Evolutionary conservation across 345 rosid genomes (phyloP), one percentile per base, ranked within the genome.

Genomic region (Lepidium sativum): DNA sequence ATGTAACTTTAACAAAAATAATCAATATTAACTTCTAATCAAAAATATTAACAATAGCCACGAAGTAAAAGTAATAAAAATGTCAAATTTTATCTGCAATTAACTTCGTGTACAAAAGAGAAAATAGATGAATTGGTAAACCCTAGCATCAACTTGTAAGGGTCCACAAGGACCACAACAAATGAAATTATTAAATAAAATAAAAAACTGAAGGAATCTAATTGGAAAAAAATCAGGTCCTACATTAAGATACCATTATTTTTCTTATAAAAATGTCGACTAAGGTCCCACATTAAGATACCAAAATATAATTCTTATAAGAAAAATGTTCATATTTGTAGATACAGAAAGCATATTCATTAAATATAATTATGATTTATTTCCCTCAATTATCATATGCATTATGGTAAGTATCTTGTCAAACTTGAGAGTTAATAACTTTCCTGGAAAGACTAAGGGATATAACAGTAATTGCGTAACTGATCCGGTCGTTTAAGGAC

Each of bases 81-180:
- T 9, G 15, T 32, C 32, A 44, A 21, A 34, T 15, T 15, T 32
- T 10, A n/a, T 45, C 38, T 41, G 52, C 23, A 1, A 32, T 50
- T 6, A 27, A 5, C 25, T 62, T 38, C 57, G 69, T 62, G 69
- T 61, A 62, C 57, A 62, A 70, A 44, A 52, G 16, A 51, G 61
- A 41, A 60, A 67, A 61, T 40, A 44, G 10, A 54, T 62, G 50
- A 53, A 43, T 8, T 53, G 54, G 68, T 62, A 48, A 70, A 38
- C 64, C 64, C 52, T 63, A 70, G 69, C 63, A 38, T 56, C 45
- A 56, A 71, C 59, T 55, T 27, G 23, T 54, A 45, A 21, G 54
- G 69, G 69, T 70, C 57, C 57, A 62, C 42, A 17, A 60, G 68
- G 61, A 69, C 67, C 54, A 70, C 68, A 54, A 17, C 43, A 15